Evolutionary conservation across 2,329 filamentous ascomycete genomes (phyloP), one percentile per base, ranked within the genome.

Genomic region (Phoma sp.): DNA sequence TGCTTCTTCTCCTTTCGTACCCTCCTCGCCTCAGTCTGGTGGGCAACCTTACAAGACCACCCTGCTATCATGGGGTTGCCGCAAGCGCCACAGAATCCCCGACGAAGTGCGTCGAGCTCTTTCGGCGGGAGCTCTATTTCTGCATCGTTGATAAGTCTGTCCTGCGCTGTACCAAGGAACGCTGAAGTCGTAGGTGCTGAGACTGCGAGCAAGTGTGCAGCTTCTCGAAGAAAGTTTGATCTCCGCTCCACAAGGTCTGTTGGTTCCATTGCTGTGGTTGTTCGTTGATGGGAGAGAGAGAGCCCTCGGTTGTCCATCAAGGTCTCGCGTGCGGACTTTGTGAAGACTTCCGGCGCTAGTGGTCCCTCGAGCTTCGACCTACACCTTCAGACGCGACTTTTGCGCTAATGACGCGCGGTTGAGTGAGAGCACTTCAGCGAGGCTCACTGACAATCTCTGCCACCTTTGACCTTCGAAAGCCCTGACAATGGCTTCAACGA

Each of bases 21-120:
- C 21, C 17, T 36, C 22, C 25, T 38, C 3, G 19, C 19, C 5
- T 39, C 52, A 27, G 41, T 48, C 13, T 58, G 51, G 10, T 51
- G 62, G 10, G 60, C 52, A 21, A 71, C 57, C 12, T 61, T 61
- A 47, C 68, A 73, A 47, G 73, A 74, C 65, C 68, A 71, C 50
- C 74, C 74, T n/a, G 73, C 69, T 38, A 78, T 55, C 60, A 77
- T 61, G 6, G 69, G 43, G 45, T 63, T 72, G 6, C 76, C 76
- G 51, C 76, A 78, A 13, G 74, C 70, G 38, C 68, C 64, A 53
- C 76, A 78, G 13, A 70, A 52, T 9, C 68, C 64, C 51, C 71
- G 65, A 38, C 65, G 68, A 43, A 67, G 63, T 35, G 68, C 62
- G 49, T 72, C 69, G 49, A 52, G 58, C 41, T 73, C 70, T 55